These are phyloP conservation scores for Fusarium denticulatum DNA, from an alignment of 2,329 filamentous ascomycete genomes.

Conservation along the genomic window DNA sequence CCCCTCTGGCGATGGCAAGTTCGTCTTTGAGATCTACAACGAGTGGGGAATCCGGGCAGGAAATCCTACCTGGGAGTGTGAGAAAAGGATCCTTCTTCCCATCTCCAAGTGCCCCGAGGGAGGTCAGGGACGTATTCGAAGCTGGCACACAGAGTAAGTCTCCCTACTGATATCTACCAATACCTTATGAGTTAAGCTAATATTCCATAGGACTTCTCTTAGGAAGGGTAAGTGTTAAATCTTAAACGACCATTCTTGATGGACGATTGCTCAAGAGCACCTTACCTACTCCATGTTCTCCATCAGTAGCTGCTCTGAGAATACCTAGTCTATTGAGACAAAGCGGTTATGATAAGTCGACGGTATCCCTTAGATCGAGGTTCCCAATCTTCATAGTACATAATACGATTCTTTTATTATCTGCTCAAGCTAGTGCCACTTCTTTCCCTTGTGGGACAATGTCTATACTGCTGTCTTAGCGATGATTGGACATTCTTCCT, in stretches of 20 bases:
- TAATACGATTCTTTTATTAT: not conserved
- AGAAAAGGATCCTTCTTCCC: no score
- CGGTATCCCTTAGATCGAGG: fast-evolving
- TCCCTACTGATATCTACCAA: fast-evolving
- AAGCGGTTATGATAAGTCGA: not conserved
- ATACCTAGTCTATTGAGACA: no score
- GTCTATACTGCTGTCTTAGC: no score
- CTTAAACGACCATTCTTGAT: fast-evolving
- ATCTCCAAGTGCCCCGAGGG: constrained; percentile 7
- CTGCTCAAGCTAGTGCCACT: no score
- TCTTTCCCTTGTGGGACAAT: no score
- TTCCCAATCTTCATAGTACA: not conserved
- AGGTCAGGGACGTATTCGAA: not conserved
- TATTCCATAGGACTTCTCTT: not conserved
- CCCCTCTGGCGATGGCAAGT: constrained; percentile 1
- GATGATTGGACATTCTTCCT: no score
- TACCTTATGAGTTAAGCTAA: not conserved
- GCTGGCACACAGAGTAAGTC: constrained; percentile 21
- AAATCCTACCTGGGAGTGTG: no score
- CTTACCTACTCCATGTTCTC: no score
- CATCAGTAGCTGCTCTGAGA: no score
- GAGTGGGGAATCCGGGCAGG: no score
- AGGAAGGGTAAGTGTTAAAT: constrained; percentile 2
- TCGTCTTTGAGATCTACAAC: constrained; percentile 11
- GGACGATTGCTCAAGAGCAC: fast-evolving